Evolutionary conservation across 495 filamentous ascomycete genomes (phyloP).

Genomic region (Hypoxylon fuscum): DNA sequence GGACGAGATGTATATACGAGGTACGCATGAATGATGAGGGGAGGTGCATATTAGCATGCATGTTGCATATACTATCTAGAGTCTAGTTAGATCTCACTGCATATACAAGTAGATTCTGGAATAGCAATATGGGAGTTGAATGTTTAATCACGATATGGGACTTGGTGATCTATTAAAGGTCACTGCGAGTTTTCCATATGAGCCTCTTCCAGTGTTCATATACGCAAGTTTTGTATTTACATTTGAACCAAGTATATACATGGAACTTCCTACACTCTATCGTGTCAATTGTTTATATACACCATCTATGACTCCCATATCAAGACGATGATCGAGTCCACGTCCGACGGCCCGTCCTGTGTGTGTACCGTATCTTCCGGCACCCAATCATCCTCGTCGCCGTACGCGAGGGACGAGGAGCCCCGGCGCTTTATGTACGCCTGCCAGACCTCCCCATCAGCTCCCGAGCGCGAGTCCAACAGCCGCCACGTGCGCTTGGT

Average conservation of each 20-base stretch:
- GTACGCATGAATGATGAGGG: constrained; percentile 2
- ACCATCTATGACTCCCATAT: constrained; percentile 39
- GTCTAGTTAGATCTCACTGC: constrained; percentile 13
- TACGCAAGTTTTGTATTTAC: background rate
- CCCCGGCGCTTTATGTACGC: constrained; percentile 48
- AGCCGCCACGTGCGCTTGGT: constrained; percentile 48
- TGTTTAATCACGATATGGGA: no score
- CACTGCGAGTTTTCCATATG: background rate
- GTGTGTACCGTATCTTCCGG: constrained; percentile 40
- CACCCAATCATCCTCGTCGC: constrained; percentile 40
- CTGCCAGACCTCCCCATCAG: constrained; percentile 50
- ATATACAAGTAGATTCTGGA: background rate
- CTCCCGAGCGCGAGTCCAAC: constrained; percentile 40
- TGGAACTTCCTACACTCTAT: background rate
- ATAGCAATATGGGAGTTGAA: background rate
- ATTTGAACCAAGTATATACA: background rate
- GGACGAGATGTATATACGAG: background rate
- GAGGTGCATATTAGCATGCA: constrained; percentile 3
- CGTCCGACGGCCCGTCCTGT: constrained; percentile 40
- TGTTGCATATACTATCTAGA: constrained; percentile 10
- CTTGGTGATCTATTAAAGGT: background rate
- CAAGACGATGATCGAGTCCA: constrained; percentile 45
- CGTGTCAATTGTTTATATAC: background rate
- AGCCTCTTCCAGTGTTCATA: background rate
- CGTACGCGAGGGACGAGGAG: constrained; percentile 12